These are phyloP conservation scores for Closterium sp. DNA, from an alignment of 139 green algal genomes.

Conservation along the genomic window DNA sequence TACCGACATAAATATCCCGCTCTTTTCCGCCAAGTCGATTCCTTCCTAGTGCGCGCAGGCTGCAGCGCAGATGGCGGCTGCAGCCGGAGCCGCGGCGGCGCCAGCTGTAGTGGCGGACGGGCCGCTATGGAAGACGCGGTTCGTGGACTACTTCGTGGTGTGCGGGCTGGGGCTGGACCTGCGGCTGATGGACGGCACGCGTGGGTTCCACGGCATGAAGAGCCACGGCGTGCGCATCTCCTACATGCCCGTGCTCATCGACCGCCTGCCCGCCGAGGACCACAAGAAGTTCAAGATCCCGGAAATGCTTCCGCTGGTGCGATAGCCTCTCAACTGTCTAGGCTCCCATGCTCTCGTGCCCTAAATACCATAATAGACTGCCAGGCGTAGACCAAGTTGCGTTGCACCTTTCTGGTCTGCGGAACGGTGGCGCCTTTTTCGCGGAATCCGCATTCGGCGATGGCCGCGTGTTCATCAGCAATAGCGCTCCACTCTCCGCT, in stretches of 20 bases:
- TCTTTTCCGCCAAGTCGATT: not conserved
- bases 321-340: not conserved
- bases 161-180: constrained; percentile 23
- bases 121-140: not conserved
- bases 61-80: not conserved
- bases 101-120: not conserved
- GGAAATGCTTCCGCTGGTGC: constrained; percentile 2
- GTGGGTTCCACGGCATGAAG: constrained; percentile 16
- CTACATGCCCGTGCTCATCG: constrained; percentile 19
- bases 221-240: not conserved
- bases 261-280: constrained; percentile 16
- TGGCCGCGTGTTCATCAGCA: not conserved
- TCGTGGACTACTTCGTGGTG: constrained; percentile 30
- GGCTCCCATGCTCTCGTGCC: not conserved
- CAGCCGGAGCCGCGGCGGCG: not conserved
- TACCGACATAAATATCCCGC: not conserved
- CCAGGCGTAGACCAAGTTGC: not conserved
- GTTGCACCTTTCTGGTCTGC: not conserved
- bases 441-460: not conserved
- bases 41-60: not conserved
- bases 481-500: not conserved
- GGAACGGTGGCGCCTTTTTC: not conserved
- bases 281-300: constrained; percentile 14
- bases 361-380: not conserved
- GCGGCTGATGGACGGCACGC: not conserved